A percentile compares a stretch with the other conserved stretches of the same genome.
phyloP scores from a whole-genome alignment of 2,329 filamentous ascomycete genomes.

The Chrysoporthe deuterocubensis region DNA sequence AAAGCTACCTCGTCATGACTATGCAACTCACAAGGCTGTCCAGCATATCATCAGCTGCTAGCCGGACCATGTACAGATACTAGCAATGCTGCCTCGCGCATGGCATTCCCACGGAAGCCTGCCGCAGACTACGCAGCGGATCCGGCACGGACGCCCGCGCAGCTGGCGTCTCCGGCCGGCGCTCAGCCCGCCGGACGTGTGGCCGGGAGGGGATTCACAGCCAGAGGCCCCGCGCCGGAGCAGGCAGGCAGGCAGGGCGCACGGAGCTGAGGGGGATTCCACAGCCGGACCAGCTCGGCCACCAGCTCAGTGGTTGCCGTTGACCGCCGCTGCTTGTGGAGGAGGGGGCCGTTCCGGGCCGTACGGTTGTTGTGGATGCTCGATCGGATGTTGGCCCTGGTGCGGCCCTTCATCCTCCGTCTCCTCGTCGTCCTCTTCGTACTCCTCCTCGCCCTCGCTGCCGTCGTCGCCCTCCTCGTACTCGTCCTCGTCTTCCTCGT shows the following conservation, averaged over 20 bases:
- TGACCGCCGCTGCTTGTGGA: conserved; percentile 41
- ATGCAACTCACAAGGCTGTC: background rate
- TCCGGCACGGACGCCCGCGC: background rate
- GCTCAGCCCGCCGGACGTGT: background rate
- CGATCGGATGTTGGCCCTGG: conserved; percentile 34
- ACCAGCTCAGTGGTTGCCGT: conserved; percentile 45
- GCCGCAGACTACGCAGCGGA: background rate
- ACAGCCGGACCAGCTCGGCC: background rate
- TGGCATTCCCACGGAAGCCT: background rate
- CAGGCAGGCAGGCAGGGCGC: background rate
- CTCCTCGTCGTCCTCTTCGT: conserved; percentile 40
- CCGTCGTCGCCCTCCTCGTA: conserved; percentile 65
- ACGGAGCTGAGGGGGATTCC: background rate
- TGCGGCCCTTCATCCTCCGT: conserved; percentile 42
- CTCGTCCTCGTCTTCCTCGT: conserved; percentile 66
- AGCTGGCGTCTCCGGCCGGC: background rate
- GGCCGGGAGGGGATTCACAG: background rate
- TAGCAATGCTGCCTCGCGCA: background rate
- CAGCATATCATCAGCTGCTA: background rate
- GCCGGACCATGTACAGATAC: conserved; percentile 1
- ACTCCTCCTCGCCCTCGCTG: conserved; percentile 66
- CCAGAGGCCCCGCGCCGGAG: background rate
- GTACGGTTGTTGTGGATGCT: conserved; percentile 45
- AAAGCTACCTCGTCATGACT: background rate
- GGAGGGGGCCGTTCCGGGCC: conserved; percentile 56